Evolutionary conservation across 1,284 basidiomycete genomes (phyloP), one percentile per base, ranked within the genome.

Genomic region (Microstroma glucosiphilum): DNA sequence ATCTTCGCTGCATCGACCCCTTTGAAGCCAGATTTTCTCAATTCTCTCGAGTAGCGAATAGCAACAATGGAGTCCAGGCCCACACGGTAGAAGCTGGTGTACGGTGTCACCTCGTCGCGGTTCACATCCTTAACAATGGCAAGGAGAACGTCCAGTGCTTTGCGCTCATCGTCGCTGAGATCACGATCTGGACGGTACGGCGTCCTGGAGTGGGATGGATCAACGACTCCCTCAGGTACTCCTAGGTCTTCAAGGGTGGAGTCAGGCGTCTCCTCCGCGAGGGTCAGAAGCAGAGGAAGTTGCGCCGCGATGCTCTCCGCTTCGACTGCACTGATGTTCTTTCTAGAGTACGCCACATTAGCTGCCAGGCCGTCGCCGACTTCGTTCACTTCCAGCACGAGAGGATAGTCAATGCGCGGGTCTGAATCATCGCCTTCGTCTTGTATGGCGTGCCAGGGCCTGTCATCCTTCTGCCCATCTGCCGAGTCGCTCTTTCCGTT

Each of bases 11-110:
- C 51, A 51, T 59, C 57, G 11, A 60, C n/a, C 11, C 51, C 51
- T 0, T 56, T 40, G 19, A 62, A 64, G 0, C 65, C 72, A 2
- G 41, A 19, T 15, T 25, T 23, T 6, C 63, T 57, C 17, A 77
- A 61, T 51, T 59, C 30, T 57, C 64, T 63, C 15, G 73, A 69
- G 1, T 76, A 65, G 19, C 69, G 65, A 21, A 76, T 73, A 1
- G 74, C 72, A 25, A 69, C 65, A 55, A 77, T 71, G 43, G 75
- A 77, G 57, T 76, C 75, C 48, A 77, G 62, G 13, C 75, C 75
- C 1, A 76, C 68, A 9, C 69, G 66, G 41, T 76, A 74, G 60
- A 77, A 71, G 57, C 21, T 60, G 9, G 30, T 46, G 26, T 26
- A 21, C 3, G 51, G 51, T 21, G 13, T 15, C 51, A 54, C 51